Evolutionary conservation across 106 monocot species (phyloP), one percentile per base, ranked within the genome.

Genomic region (Gastrodia elata): DNA sequence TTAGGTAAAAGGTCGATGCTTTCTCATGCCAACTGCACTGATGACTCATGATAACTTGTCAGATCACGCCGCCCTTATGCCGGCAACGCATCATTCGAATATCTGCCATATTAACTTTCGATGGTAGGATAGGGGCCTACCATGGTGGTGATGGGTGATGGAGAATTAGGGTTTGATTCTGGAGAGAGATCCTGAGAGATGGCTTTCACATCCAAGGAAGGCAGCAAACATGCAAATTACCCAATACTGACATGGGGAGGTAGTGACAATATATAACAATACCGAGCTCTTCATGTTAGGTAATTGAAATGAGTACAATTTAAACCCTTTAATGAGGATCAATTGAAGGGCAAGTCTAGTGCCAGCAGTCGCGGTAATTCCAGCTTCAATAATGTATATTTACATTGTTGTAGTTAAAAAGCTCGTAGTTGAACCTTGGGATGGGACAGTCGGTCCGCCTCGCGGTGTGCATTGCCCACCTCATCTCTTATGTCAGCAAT

Each of bases 1-100:
- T n/a, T n/a, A n/a, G n/a, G n/a, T n/a, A n/a, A n/a, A n/a, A 68
- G 34, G 68, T 72, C 73, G 73, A 73, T 82, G 73, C 68, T 68
- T 68, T 72, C 73, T 68, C 52, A 73, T 61, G 37, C 74, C 13
- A 32, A 20, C 6, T 11, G 36, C 38, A 38, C n/a, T 61, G 74
- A 61, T 74, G 59, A 74, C 39, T 74, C 65, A 75, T 65, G 64
- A 75, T 75, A 67, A 67, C 65, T 75, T 38, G 65, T 65, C 42
- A 20, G 65, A 65, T 75, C 42, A 37, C 61, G 64, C 6, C 38
- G 37, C 74, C 74, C 14, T 39, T 5, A 34, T 64, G 59, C 36
- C 38, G 13, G 22, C 38, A 39, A 74, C 38, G 57, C 61, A 61
- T 74, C 39, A 74, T 64, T 74, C 56, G 39, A 74, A 59, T 74